Percentiles rank a stretch among this genome's conserved stretches.
Conservation (phyloP, 805 yeast species). For the Hemisphaericaspora nanyangensis region DNA sequence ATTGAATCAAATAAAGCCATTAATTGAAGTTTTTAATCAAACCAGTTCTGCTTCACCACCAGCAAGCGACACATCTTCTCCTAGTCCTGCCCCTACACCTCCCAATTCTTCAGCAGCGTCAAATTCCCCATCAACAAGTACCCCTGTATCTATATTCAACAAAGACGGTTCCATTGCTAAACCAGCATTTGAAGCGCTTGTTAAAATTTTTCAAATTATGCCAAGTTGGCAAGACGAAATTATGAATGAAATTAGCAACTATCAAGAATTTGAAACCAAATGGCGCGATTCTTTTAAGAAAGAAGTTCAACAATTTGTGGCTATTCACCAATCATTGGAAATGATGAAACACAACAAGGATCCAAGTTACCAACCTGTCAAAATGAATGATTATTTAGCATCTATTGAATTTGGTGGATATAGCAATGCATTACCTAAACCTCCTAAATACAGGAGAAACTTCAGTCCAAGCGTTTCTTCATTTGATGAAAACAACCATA, state of each 20-base stretch:
- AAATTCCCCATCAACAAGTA: neutral
- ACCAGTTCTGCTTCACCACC: slow-evolving; percentile 1
- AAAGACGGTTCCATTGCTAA: slow-evolving; percentile 28
- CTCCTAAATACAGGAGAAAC: slow-evolving; percentile 6
- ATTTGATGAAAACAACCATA: slow-evolving; percentile 6
- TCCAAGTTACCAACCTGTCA: slow-evolving; percentile 26
- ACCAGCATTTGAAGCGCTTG: slow-evolving; percentile 22
- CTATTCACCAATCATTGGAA: slow-evolving; percentile 26
- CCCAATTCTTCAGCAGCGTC: neutral
- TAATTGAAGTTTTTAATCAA: slow-evolving; percentile 21
- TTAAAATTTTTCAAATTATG: slow-evolving; percentile 19
- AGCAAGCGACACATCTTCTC: neutral
- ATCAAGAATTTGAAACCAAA: slow-evolving; percentile 22
- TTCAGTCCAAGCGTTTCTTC: slow-evolving; percentile 13
- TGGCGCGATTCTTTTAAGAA: slow-evolving; percentile 29
- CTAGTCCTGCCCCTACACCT: neutral
- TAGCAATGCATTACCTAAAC: slow-evolving; percentile 20
- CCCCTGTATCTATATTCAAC: slow-evolving; percentile 16
- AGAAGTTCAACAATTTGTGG: slow-evolving; percentile 27
- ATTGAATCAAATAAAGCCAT: slow-evolving; percentile 19
- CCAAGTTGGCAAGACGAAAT: slow-evolving; percentile 37
- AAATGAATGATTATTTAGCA: slow-evolving; percentile 33
- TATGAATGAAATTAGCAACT: slow-evolving; percentile 20
- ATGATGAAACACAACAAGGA: slow-evolving; percentile 20
- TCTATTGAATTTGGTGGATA: slow-evolving; percentile 38